phyloP scores from a whole-genome alignment of 75 land plant genomes.

The Chamaecyparis obtusa region DNA sequence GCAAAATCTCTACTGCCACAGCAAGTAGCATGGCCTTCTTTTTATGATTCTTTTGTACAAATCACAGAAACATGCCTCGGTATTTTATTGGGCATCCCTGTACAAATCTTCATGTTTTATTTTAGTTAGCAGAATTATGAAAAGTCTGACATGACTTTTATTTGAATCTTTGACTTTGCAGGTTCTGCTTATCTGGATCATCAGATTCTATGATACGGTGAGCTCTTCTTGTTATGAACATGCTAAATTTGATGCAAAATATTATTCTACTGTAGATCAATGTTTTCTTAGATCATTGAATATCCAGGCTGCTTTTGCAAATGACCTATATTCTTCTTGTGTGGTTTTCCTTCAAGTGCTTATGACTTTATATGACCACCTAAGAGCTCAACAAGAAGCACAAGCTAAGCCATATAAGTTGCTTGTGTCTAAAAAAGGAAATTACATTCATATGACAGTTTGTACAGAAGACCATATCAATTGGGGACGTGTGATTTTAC shows the following conservation, averaged over 20 bases:
- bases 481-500: neutral
- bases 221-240: neutral
- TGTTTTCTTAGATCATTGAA: neutral
- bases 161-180: slow-evolving; percentile 27
- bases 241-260: neutral
- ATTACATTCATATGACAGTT: neutral
- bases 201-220: slow-evolving; percentile 99
- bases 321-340: neutral
- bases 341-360: neutral
- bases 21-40: too few species aligned
- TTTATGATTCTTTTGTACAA: neutral
- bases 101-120: neutral
- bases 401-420: neutral
- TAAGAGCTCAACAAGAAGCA: neutral
- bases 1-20: too few species aligned
- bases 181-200: slow-evolving; percentile 93
- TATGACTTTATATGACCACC: neutral
- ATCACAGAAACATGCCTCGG: neutral
- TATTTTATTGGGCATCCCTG: neutral
- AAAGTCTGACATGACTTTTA: neutral
- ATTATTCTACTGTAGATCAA: neutral
- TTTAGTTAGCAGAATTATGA: neutral
- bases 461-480: neutral
- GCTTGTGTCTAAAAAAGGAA: neutral
- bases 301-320: neutral